Base-by-base conservation (phyloP, 2,329 filamentous ascomycete genomes). In the Zasmidium angulare region DNA sequence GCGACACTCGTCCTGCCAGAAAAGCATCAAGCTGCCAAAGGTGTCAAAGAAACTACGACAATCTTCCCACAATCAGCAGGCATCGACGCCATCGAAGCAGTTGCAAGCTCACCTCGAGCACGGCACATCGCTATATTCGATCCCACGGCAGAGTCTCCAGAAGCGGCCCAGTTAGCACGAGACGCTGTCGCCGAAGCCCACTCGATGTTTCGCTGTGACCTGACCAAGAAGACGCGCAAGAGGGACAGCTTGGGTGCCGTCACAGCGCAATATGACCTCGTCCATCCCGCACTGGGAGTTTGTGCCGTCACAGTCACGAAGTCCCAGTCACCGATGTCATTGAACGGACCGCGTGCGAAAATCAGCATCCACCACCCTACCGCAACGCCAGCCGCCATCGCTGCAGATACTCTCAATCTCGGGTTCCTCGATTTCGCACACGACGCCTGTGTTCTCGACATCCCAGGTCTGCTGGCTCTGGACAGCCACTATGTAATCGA, bases 201-300 rank as follows among this genome's bases (percentile, higher is more conserved):
- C 0, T 85, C 89, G 70, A 81, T 83, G 29, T 88, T 91, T 74
- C 86, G 85, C 66, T 89, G 86, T 22, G 82, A 86, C 1, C 82
- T 93, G 1, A 84, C 89, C n/a, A 91, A 87, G 84, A 73, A 68
- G n/a, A 66, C 75, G 14, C 71, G 74, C 11, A 65, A 71, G 23
- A 61, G 65, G 23, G 63, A 69, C 49, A 62, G 58, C 40, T 58
- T 68, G 10, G 66, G 68, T 47, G 58, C 65, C 3, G 64, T 69
- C 21, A 68, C 63, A 2, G 77, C 77, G 2, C 71, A 71, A 3
- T 81, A 82, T 62, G 73, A 75, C 23, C 70, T 82, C 1, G 73
- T 76, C 21, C 79, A 82, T 62, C 78, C 79, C 4, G 72, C 71
- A 0, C 71, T 81, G 2, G 79, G 79, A 1, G 69, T 67, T 1